Evolutionary conservation across 1,284 basidiomycete genomes (phyloP), one percentile per base, ranked within the genome.

Genomic region (Chalciporus sp.): DNA sequence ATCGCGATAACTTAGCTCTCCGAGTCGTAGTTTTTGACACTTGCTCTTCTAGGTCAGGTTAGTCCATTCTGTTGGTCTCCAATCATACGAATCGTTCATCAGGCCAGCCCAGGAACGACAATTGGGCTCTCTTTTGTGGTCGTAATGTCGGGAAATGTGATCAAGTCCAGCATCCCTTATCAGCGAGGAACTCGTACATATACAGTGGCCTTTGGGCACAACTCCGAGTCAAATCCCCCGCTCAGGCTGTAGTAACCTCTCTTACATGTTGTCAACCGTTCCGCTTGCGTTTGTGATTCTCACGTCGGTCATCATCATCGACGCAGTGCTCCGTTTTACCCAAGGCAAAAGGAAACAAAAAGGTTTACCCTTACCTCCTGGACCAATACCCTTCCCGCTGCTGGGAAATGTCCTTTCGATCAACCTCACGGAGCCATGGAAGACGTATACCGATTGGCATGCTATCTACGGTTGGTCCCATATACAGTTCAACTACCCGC

Each of bases 351-450:
- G 9, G 31, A 11, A 45, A 16, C 19, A 31, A 41, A 20, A 16
- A 31, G 49, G 49, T 8, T 20, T 33, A 7, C 23, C 44, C 14
- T 40, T 52, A 31, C 53, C 50, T 28, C 53, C 51, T 20, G 53
- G 53, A 12, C 53, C 53, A n/a, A 19, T 1, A 7, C 51, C 37
- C 6, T n/a, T 55, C 7, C 50, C 53, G 9, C 26, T 55, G 14
- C 20, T 55, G 14, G 53, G 53, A 11, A 55, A 46, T 14, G 26
- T 42, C 8, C 45, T 52, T 11, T 52, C 53, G 31, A 47, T 55
- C 20, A 10, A 55, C 29, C 14, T 28, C 6, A 31, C 41, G 10
- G 53, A 45, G 8, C 53, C 51, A 19, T 55, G 51, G 42, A 33
- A 52, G 19, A 35, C 50, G 12, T 55, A 47, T 14, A 28, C 43